Evolutionary conservation across 106 monocot genomes (phyloP), one percentile per base, ranked within the genome.

Genomic region (Dioscorea alata): DNA sequence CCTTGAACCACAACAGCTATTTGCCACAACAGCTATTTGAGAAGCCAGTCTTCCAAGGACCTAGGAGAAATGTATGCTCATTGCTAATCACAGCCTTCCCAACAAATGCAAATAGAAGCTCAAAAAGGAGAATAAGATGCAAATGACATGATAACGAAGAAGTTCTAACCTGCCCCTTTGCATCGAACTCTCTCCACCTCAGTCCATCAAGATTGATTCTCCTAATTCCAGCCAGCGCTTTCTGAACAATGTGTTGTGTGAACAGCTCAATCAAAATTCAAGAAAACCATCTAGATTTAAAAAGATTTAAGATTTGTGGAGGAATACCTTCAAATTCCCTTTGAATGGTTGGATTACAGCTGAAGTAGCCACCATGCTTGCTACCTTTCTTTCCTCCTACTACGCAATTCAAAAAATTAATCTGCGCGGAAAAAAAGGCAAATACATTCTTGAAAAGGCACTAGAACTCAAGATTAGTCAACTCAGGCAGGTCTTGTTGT

Each of bases 131-230:
- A 5, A 42, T 6, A 42, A 42, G 42, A 56, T 34, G 23, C 6
- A 12, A 31, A 31, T 18, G 48, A 52, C 8, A 48, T 48, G 23
- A 9, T 4, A 34, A 52, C 42, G 13, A 33, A 61, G 48, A 1
- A 33, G 2, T 16, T 34, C 13, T 4, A 71, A 92, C 96, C 91
- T 96, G 96, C 31, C 89, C 92, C 72, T 92, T 92, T 18, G 96
- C 96, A 76, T 96, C 96, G 66, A 96, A 96, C 58, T 92, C 84
- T n/a, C 92, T 84, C 96, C 96, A 96, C 10, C 92, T 61, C 64
- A 96, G 64, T 25, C 96, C 96, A 22, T 96, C 92, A 58, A 96
- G 76, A 75, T 92, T 86, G 77, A 96, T 92, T 76, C 92, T 86
- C 74, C 89, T 74, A 61, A 96, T 68, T 33, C 96, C 96, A 86